Evolutionary conservation across 306 rosid genomes (phyloP), one percentile per base, ranked within the genome.

Genomic region (Gastrolobium villosum): DNA sequence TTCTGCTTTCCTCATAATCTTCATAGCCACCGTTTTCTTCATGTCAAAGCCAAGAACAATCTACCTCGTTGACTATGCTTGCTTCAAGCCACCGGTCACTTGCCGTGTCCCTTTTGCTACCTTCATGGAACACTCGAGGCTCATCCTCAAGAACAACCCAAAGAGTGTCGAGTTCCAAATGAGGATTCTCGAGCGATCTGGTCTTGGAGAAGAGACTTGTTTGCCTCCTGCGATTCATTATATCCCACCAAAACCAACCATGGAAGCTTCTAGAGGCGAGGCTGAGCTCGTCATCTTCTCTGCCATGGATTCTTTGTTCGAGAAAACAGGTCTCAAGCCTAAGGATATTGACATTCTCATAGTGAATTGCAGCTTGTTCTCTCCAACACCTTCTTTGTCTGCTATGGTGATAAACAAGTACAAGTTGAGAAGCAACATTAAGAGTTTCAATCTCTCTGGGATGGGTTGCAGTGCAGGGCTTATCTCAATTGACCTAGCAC

Each of bases 391-490:
- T 7, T 94, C 98, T 0, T 37, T 94, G 0, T 92, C 98, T 0
- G 98, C 97, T 2, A 94, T 94, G 98, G 90, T 94, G 3, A 90
- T 92, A 8, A 94, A 94, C 84, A 94, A 92, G 74, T 94, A 90
- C 79, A 94, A 92, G 75, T 84, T 94, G 0, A 75, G 98, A 7
- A 89, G 98, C 79, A 94, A 94, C 77, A 83, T 92, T 53, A 88
- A 73, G 70, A 94, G 98, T 83, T 92, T 94, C 71, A 94, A 94
- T 44, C 89, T 94, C 40, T 94, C 98, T 1, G 98, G 98, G 8
- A 94, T 94, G 98, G 98, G 98, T 0, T 94, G 98, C 72, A 92
- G 97, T n/a, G 98, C 98, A 0, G 98, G 98, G 0, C 59, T 94
- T 0, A 94, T 94, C 7, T 90, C 98, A 1, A 89, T 94, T 6